Evolutionary conservation across 306 rosid species (phyloP).

Genomic region (Citrullus colocynthis): DNA sequence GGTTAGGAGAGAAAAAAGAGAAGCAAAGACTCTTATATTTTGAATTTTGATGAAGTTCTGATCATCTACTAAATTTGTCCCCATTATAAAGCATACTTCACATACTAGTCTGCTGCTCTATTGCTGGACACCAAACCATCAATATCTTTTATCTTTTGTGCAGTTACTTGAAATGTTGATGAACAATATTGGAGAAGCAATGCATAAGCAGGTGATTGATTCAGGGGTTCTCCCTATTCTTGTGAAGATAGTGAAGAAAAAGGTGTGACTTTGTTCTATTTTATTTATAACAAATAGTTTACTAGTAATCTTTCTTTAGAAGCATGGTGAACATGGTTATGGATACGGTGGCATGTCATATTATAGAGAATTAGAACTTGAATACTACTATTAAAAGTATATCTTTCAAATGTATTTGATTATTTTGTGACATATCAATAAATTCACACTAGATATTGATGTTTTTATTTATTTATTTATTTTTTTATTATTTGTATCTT

Average conservation of each 20-base stretch:
- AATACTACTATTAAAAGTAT: background rate
- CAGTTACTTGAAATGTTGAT: constrained; percentile 94
- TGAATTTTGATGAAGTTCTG: background rate
- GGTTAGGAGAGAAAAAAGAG: background rate
- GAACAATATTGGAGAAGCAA: constrained; percentile 83
- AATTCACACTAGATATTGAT: background rate
- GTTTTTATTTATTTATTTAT: background rate
- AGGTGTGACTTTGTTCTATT: constrained; percentile 34
- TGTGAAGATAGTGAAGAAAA: constrained; percentile 89
- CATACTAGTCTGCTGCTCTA: background rate
- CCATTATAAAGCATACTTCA: background rate
- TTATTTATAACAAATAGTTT: background rate
- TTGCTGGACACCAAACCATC: background rate
- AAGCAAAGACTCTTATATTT: background rate
- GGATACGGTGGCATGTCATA: background rate
- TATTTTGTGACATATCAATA: background rate
- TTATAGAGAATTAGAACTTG: background rate
- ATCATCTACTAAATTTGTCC: background rate
- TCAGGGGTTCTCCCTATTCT: constrained; percentile 61
- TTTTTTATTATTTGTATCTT: no score
- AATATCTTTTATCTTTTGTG: constrained; percentile 18
- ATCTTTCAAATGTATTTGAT: background rate
- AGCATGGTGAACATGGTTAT: background rate
- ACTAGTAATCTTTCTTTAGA: background rate
- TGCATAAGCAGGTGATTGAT: constrained; percentile 80